A percentile compares a stretch with the other conserved stretches of the same genome.
These are phyloP conservation scores for Fagus sylvatica DNA, from an alignment of 306 rosid species.

Conservation along the genomic window DNA sequence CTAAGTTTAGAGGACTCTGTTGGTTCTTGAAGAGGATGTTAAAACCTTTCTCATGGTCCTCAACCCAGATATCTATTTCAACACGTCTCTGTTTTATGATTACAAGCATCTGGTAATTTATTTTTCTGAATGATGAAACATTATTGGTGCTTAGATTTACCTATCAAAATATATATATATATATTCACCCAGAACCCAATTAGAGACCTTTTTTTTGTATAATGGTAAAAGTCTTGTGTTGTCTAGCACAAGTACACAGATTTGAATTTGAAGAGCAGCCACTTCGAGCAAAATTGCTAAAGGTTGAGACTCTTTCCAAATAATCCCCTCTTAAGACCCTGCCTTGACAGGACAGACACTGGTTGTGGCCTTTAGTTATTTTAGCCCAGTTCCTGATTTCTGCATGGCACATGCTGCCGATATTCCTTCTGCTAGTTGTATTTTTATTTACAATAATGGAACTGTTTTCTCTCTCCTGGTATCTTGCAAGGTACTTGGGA, in stretches of 20 bases:
- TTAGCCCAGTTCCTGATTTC: neutral
- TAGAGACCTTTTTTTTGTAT: neutral
- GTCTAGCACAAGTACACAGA: neutral
- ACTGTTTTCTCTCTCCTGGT: constrained; percentile 2
- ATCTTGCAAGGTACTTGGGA: neutral
- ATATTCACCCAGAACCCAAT: neutral
- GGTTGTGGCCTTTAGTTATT: neutral
- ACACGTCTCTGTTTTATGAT: neutral
- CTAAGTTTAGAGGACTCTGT: neutral
- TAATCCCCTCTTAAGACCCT: neutral
- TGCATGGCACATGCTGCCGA: neutral
- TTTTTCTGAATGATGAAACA: neutral
- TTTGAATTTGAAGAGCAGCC: neutral
- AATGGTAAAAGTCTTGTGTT: neutral
- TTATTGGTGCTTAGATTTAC: neutral
- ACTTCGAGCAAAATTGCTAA: neutral
- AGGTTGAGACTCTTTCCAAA: neutral
- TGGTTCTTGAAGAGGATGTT: neutral
- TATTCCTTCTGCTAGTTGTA: neutral
- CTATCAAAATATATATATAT: neutral
- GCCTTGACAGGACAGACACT: neutral
- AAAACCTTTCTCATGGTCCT: constrained; percentile 4
- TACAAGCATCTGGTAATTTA: neutral
- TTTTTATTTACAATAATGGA: neutral
- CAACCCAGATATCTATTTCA: neutral